Conservation (phyloP, 345 rosid genomes). For the Erysimum cheiranthoides region DNA sequence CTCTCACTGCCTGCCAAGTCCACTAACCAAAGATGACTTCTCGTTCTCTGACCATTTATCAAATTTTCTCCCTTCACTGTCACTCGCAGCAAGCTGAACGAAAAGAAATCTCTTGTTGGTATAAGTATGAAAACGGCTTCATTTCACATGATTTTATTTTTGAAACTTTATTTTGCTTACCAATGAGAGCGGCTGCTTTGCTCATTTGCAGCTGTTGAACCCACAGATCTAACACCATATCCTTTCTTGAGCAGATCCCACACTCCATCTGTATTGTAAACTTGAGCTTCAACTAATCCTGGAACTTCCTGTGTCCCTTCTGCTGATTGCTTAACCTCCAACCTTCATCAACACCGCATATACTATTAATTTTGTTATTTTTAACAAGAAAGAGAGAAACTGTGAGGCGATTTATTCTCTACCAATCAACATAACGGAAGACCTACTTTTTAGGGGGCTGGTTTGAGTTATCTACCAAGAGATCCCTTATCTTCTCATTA, state of each 20-base stretch:
- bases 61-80: constrained; percentile 82
- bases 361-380: neutral
- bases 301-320: constrained; percentile 98
- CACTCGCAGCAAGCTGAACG: constrained; percentile 79
- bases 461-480: constrained; percentile 73
- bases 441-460: constrained; percentile 80
- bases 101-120: constrained; percentile 30
- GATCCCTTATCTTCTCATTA: constrained; percentile 94
- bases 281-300: constrained; percentile 88
- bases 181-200: constrained; percentile 99
- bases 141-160: neutral
- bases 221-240: constrained; percentile 80
- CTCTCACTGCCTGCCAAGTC: constrained; percentile 99
- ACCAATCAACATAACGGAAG: constrained; percentile 4
- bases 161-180: constrained; percentile 46
- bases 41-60: constrained; percentile 77
- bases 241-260: constrained; percentile 92
- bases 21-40: constrained; percentile 95
- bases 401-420: neutral
- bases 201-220: constrained; percentile 94
- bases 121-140: neutral
- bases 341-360: constrained; percentile 54
- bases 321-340: constrained; percentile 96
- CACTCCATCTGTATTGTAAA: constrained; percentile 72
- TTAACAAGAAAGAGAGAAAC: constrained; percentile 19